These are phyloP conservation scores for Pseudocercospora vitis DNA, from an alignment of 2,329 filamentous ascomycete species.

Conservation along the genomic window DNA sequence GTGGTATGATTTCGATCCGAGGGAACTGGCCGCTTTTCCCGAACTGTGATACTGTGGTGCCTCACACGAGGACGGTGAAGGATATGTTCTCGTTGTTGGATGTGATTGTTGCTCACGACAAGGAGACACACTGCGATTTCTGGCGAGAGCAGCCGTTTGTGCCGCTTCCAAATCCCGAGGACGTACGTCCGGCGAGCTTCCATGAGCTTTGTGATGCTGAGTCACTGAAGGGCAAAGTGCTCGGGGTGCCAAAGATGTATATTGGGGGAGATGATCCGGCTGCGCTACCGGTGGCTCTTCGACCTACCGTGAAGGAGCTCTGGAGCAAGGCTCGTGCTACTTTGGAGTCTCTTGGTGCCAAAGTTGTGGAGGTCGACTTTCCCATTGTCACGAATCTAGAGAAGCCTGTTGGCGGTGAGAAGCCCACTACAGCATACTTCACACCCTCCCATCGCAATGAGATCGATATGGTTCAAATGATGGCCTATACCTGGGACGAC, in stretches of 20 bases:
- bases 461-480: constrained; percentile 46
- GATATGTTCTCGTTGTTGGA: constrained; percentile 53
- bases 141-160: constrained; percentile 53
- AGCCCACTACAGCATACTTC: constrained; percentile 6
- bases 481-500: constrained; percentile 52
- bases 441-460: constrained; percentile 44
- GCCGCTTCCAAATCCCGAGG: constrained; percentile 39
- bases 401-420: constrained; percentile 28
- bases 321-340: constrained; percentile 36
- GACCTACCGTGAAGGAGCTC: constrained; percentile 33
- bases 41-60: constrained; percentile 55
- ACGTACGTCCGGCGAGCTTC: constrained; percentile 34
- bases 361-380: constrained; percentile 44
- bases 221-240: constrained; percentile 44
- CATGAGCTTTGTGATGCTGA: constrained; percentile 33
- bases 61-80: constrained; percentile 50
- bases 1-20: constrained; percentile 51
- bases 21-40: constrained; percentile 53
- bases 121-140: constrained; percentile 48
- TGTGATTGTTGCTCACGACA: constrained; percentile 48
- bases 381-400: constrained; percentile 47
- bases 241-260: constrained; percentile 54
- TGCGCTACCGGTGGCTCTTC: constrained; percentile 32
- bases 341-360: constrained; percentile 43
- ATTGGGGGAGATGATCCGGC: constrained; percentile 40